These are phyloP conservation scores for Schizophyllum commune DNA, from an alignment of 1,284 basidiomycete species.

Conservation along the genomic window DNA sequence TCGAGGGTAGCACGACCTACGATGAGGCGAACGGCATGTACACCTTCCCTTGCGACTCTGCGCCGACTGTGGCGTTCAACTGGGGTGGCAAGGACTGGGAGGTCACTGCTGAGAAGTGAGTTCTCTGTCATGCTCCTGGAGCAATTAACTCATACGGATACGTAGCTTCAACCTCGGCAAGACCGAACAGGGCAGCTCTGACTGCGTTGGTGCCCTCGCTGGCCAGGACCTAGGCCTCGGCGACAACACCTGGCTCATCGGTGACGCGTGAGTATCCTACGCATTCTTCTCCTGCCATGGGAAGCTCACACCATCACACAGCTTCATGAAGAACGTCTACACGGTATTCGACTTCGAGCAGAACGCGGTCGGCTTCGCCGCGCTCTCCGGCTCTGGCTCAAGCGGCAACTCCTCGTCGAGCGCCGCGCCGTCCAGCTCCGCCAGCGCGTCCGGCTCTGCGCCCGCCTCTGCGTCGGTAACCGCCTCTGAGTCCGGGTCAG, in stretches of 20 bases:
- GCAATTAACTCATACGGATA: no score
- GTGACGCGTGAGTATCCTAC: constrained; percentile 5
- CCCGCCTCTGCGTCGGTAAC: neutral
- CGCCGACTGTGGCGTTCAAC: constrained; percentile 11
- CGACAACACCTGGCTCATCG: constrained; percentile 11
- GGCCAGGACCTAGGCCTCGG: constrained; percentile 15
- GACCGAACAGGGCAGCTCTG: constrained; percentile 8
- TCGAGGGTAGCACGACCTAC: constrained; percentile 8
- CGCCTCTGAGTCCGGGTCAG: neutral
- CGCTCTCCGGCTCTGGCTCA: constrained; percentile 1
- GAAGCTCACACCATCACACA: neutral
- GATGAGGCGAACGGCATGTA: constrained; percentile 10
- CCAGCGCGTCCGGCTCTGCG: neutral
- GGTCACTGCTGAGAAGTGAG: constrained; percentile 8
- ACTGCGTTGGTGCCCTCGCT: constrained; percentile 12
- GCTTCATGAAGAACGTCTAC: constrained; percentile 14
- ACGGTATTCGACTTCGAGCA: constrained; percentile 13
- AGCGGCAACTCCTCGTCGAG: neutral
- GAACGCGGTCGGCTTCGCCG: constrained; percentile 13
- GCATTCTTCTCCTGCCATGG: neutral
- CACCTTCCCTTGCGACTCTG: constrained; percentile 11
- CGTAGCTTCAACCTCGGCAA: constrained; percentile 14
- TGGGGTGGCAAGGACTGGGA: constrained; percentile 13
- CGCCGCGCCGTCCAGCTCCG: neutral
- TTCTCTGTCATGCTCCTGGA: no score